phyloP scores from a whole-genome alignment of 768 basidiomycete genomes.

The Fistulinella prunicolor region DNA sequence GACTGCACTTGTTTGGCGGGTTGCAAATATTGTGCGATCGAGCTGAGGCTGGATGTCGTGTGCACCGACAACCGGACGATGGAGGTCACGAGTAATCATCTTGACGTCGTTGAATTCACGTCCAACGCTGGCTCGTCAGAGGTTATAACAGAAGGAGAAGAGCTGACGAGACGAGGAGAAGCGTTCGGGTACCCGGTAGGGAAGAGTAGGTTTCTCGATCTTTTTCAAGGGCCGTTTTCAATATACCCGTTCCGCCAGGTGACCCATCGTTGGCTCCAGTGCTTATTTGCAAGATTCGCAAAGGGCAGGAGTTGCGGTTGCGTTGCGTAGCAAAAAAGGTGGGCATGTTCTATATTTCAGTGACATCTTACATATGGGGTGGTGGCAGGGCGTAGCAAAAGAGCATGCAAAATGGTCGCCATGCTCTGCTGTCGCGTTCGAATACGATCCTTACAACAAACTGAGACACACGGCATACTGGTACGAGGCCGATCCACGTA shows the following conservation, averaged over 20 bases:
- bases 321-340: constrained; percentile 93
- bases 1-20: constrained; percentile 88
- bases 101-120: constrained; percentile 55
- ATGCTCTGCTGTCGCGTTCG: constrained; percentile 90
- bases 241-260: constrained; percentile 36
- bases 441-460: constrained; percentile 98
- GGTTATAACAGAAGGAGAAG: constrained; percentile 51
- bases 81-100: constrained; percentile 82
- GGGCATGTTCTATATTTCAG: constrained; percentile 11
- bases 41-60: constrained; percentile 70
- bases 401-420: constrained; percentile 99
- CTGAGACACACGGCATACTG: constrained; percentile 94
- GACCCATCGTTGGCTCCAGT: constrained; percentile 65
- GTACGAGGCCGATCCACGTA: constrained; percentile 78
- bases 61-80: constrained; percentile 74
- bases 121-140: constrained; percentile 39
- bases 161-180: constrained; percentile 68
- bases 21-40: constrained; percentile 85
- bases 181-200: constrained; percentile 83
- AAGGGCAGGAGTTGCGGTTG: constrained; percentile 87
- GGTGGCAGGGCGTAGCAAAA: constrained; percentile 87
- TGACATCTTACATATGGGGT: not conserved
- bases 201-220: constrained; percentile 53
- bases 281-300: constrained; percentile 87
- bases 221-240: not conserved